Base-by-base conservation (phyloP, 2,329 filamentous ascomycete genomes). In the Paraphoma chrysanthemicola region DNA sequence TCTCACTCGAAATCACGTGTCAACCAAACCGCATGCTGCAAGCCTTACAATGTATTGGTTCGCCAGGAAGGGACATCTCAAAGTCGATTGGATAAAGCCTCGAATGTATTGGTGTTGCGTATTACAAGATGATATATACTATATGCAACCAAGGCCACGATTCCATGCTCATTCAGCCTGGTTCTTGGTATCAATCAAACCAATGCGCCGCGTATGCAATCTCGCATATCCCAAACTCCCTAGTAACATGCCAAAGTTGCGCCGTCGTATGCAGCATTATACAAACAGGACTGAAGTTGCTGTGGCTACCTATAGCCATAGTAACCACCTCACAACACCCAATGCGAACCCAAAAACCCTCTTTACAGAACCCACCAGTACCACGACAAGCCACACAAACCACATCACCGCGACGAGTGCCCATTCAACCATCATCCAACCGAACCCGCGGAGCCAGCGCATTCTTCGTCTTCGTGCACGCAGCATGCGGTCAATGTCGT, bases 301-400 rank as follows among this genome's bases (percentile, higher is more conserved):
- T 16, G 31, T 30, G 41, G 47, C 18, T 2, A 18, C 49, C 56
- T 65, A 74, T 17, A 76, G 54, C 91, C 91, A 97, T 61, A 97
- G 79, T 72, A 97, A 77, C 94, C 94, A 98, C 71, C 84, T 83
- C n/a, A 90, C 81, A 9, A 85, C 83, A 10, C 81, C 78, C 48
- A 87, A 79, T 0, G 86, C 70, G 2, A 87, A 88, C 44, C 84
- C 84, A 44, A 89, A 84, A 1, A 90, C 66, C 10, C 88, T 87
- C 57, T 88, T 80, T 36, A 90, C 78, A 12, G 91, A 76, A 57
- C 91, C 86, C 49, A 90, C 81, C 23, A 94, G 81, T 74, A 93
- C 90, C 23, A 97, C 93, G 33, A 96, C 81, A 56, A 96, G 86
- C 93, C 94, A 98, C 14, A 96, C 88, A 77, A 90, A 92, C 93